Evolutionary conservation across 1,284 basidiomycete species (phyloP).

Genomic region (Microbotryum violaceum): DNA sequence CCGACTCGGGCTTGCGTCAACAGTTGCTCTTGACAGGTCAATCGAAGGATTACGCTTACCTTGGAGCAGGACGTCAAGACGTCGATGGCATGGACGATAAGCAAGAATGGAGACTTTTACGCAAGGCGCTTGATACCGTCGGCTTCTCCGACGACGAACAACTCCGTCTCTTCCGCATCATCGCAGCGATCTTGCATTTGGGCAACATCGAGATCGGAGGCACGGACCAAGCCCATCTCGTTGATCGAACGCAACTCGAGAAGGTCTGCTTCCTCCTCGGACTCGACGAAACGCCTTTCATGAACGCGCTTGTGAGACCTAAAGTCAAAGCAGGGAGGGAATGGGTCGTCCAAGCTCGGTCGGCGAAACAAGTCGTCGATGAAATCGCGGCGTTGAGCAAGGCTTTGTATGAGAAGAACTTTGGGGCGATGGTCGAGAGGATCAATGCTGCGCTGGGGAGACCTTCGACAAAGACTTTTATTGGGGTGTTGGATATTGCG

Average conservation of each 20-base stretch:
- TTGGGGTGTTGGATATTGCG: conserved; percentile 97
- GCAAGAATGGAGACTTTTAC: conserved; percentile 76
- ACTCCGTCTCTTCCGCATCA: conserved; percentile 84
- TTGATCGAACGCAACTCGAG: conserved; percentile 48
- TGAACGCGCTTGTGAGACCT: conserved; percentile 75
- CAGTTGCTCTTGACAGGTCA: background rate
- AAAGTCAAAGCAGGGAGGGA: conserved; percentile 90
- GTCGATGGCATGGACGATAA: conserved; percentile 92
- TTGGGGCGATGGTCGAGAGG: conserved; percentile 84
- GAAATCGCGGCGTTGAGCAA: conserved; percentile 90
- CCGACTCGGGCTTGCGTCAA: conserved; percentile 29
- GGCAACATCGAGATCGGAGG: conserved; percentile 73
- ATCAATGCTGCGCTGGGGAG: conserved; percentile 92
- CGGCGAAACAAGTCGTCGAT: conserved; percentile 83
- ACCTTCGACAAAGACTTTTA: conserved; percentile 88
- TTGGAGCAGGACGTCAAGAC: conserved; percentile 80
- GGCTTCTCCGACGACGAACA: conserved; percentile 81
- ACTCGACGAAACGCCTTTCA: conserved; percentile 73
- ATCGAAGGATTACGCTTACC: conserved; percentile 78
- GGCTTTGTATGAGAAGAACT: conserved; percentile 95
- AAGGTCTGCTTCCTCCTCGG: conserved; percentile 90
- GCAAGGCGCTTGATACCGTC: conserved; percentile 71
- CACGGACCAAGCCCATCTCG: conserved; percentile 78
- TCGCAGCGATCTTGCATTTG: conserved; percentile 89
- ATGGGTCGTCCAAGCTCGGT: conserved; percentile 91